Conservation (phyloP, 139 green algal genomes). For the Chlamydomonas asymmetrica region DNA sequence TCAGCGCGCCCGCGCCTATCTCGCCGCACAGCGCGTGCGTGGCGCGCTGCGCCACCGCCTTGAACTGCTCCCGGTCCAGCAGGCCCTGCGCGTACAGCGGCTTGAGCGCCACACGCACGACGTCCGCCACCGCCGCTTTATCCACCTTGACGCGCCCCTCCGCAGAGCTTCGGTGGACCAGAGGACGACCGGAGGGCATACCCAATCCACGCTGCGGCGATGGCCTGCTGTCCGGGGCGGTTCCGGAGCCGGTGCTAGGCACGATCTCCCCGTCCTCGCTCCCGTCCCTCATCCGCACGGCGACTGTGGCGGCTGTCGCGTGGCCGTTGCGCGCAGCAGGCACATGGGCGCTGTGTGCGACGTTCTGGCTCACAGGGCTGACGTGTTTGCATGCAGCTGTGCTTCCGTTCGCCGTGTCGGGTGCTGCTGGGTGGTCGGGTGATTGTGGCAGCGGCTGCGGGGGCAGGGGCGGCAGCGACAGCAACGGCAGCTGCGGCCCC, state of each 20-base stretch:
- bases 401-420: too few relatives aligned
- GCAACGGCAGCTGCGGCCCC: neutral
- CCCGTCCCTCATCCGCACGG: too few relatives aligned
- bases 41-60: neutral
- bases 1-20: neutral
- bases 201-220: neutral
- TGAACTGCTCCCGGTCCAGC: conserved; percentile 4
- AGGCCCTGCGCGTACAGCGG: neutral
- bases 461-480: neutral
- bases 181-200: neutral
- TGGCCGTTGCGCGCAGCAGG: neutral
- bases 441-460: neutral
- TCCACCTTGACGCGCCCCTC: neutral
- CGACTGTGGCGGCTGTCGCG: too few relatives aligned
- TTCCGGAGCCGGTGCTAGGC: neutral
- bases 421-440: neutral
- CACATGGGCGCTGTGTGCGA: neutral
- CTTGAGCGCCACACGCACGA: neutral
- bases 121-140: neutral
- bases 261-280: too few relatives aligned
- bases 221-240: neutral
- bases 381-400: too few relatives aligned
- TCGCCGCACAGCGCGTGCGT: conserved; percentile 5
- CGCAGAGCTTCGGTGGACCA: neutral
- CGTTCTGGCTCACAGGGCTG: neutral